A percentile compares a stretch with the other conserved stretches of the same genome.
These are phyloP conservation scores for Coelastrella sp. DNA, from an alignment of 139 green algal species.

Conservation along the genomic window DNA sequence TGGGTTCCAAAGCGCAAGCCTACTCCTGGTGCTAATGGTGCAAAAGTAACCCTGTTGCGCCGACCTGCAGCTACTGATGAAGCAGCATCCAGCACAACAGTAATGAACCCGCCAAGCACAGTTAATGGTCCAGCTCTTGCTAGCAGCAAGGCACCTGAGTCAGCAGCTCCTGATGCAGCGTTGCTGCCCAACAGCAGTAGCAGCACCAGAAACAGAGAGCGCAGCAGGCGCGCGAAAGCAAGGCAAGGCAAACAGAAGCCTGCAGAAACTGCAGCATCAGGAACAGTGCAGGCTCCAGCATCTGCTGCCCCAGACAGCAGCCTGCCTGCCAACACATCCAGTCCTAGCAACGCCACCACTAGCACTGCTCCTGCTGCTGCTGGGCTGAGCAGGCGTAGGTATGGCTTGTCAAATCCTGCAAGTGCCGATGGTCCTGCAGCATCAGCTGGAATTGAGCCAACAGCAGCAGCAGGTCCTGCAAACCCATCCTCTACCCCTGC, in stretches of 20 bases:
- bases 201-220: constrained; percentile 6
- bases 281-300: not conserved
- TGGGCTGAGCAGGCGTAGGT: not conserved
- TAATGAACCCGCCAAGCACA: not conserved
- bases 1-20: constrained; percentile 42
- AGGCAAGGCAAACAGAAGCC: not conserved
- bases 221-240: not conserved
- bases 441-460: not conserved
- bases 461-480: not conserved
- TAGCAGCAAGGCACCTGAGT: too few relatives aligned
- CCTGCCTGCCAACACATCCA: not conserved
- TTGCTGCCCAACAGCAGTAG: not conserved
- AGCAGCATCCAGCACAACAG: constrained; percentile 15
- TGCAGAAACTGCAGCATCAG: not conserved
- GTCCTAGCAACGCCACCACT: not conserved
- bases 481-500: too few relatives aligned
- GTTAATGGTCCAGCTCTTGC: not conserved
- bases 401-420: not conserved
- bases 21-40: constrained; percentile 27
- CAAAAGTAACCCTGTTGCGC: constrained; percentile 27
- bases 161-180: not conserved
- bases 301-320: too few relatives aligned
- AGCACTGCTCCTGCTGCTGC: not conserved
- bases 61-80: constrained; percentile 11
- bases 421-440: not conserved